These are phyloP conservation scores for Plasmodium gaboni DNA, from an alignment of 169 alveolate species.

Conservation along the genomic window DNA sequence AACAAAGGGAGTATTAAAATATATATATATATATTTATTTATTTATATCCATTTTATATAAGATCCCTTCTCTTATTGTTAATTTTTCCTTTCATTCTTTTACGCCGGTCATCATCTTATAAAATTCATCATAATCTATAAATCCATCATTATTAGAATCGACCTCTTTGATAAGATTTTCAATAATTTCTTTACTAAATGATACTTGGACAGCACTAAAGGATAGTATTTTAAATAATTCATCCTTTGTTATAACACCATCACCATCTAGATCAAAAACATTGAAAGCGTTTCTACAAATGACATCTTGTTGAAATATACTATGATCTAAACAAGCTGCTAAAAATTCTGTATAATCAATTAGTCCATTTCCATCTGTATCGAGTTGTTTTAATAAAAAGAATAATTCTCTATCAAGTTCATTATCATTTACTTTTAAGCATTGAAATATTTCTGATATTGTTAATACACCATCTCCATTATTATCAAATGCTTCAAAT, in stretches of 20 bases:
- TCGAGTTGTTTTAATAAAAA: constrained; percentile 88
- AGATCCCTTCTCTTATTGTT: neutral
- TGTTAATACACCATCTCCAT: constrained; percentile 94
- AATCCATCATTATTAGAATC: constrained; percentile 86
- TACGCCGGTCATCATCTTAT: constrained; percentile 82
- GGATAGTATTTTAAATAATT: constrained; percentile 76
- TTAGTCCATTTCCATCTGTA: constrained; percentile 93
- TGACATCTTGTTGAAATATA: constrained; percentile 88
- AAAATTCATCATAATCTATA: constrained; percentile 84
- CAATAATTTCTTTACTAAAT: constrained; percentile 78
- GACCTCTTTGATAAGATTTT: constrained; percentile 69
- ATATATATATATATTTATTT: no score
- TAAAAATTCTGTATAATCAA: constrained; percentile 95
- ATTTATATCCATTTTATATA: no score
- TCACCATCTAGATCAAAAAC: constrained; percentile 93
- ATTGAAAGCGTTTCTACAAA: constrained; percentile 93
- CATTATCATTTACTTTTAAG: constrained; percentile 76
- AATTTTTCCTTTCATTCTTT: neutral
- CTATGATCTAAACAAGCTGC: constrained; percentile 95
- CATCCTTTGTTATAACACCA: constrained; percentile 92
- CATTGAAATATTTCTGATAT: constrained; percentile 80
- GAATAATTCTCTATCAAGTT: constrained; percentile 82
- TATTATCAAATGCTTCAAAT: constrained; percentile 92
- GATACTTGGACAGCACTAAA: constrained; percentile 43
- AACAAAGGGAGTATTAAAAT: no score